Evolutionary conservation across 495 filamentous ascomycete genomes (phyloP).

Genomic region (Pyrenula massariospora): DNA sequence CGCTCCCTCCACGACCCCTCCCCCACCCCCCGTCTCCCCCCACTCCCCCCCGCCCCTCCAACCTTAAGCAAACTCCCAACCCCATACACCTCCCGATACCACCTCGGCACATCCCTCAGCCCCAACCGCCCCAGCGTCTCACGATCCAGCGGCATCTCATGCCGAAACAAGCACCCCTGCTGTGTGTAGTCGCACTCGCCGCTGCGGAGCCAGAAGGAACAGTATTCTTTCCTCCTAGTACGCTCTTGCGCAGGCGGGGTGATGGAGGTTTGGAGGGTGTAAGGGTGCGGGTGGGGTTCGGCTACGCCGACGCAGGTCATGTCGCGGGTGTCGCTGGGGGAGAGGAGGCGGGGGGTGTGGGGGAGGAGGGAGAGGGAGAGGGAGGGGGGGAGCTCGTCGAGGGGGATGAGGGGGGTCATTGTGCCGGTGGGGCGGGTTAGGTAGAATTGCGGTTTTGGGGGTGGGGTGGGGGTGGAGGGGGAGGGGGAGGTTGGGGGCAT

Average conservation of each 20-base stretch:
- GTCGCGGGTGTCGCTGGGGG: constrained; percentile 35
- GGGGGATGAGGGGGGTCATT: constrained; percentile 50
- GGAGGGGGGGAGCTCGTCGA: constrained; percentile 46
- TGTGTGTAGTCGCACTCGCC: constrained; percentile 77
- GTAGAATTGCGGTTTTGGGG: constrained; percentile 34
- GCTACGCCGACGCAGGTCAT: too few species aligned
- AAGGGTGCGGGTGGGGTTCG: background rate
- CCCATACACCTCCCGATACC: constrained; percentile 38
- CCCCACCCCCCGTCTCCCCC: too few species aligned
- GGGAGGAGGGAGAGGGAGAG: constrained; percentile 24
- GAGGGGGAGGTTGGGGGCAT: too few species aligned
- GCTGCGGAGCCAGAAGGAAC: constrained; percentile 76
- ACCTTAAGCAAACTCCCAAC: constrained; percentile 18
- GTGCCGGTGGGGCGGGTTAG: constrained; percentile 43
- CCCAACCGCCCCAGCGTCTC: constrained; percentile 52
- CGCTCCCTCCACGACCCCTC: background rate
- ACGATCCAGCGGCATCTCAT: constrained; percentile 65
- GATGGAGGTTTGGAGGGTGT: too few species aligned
- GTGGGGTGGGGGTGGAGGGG: too few species aligned
- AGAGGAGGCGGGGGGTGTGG: constrained; percentile 17
- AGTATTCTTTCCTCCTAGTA: constrained; percentile 55
- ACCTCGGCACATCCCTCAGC: constrained; percentile 39
- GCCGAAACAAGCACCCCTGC: constrained; percentile 76
- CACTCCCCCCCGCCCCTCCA: constrained; percentile 1
- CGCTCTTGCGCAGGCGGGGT: too few species aligned